Evolutionary conservation across 495 filamentous ascomycete species (phyloP), one percentile per base, ranked within the genome.

Genomic region (Penicillium robsamsonii): DNA sequence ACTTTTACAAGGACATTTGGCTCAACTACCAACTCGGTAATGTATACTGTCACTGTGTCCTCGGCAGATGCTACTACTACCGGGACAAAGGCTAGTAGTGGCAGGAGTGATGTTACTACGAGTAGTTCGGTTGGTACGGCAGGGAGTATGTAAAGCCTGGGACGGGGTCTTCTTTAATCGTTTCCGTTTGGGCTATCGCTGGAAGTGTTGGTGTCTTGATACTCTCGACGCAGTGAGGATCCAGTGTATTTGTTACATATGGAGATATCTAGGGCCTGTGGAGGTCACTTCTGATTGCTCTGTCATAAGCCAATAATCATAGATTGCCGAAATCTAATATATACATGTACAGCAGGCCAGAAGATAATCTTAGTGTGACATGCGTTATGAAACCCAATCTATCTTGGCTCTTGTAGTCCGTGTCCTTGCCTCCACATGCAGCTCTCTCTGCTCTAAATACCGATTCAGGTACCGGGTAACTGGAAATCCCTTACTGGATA

Each of bases 401-500:
- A 7, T n/a, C 13, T n/a, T 37, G 13, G 15, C 33, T 37, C 13
- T 37, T 15, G 33, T n/a, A 37, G 13, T n/a, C 33, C 2, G 15
- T 37, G 33, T n/a, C 33, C 33, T 37, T 37, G 5, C 5, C 13
- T n/a, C 5, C 13, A 7, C 13, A 37, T 15, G 0, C 13, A 37
- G 7, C n/a, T 5, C 33, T 7, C 33, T n/a, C 33, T 37, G 13
- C 13, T 7, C 5, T n/a, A n/a, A 3, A n/a, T 37, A 37, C 33
- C 33, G 7, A 3, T 6, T 4, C 6, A n/a, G 13, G 5, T 37
- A 37, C 13, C 33, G 15, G 31, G 13, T 15, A n/a, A 15, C n/a
- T n/a, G 5, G 13, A 2, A 6, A n/a, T 8, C 33, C 33, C 22
- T 45, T 15, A 50, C 35, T 50, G 22, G 44, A 82, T 80, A 30